Percentiles rank a stretch among this genome's conserved stretches.
These are phyloP conservation scores for Skeletonema tropicum DNA, from an alignment of 108 stramenopile genomes.

Conservation along the genomic window DNA sequence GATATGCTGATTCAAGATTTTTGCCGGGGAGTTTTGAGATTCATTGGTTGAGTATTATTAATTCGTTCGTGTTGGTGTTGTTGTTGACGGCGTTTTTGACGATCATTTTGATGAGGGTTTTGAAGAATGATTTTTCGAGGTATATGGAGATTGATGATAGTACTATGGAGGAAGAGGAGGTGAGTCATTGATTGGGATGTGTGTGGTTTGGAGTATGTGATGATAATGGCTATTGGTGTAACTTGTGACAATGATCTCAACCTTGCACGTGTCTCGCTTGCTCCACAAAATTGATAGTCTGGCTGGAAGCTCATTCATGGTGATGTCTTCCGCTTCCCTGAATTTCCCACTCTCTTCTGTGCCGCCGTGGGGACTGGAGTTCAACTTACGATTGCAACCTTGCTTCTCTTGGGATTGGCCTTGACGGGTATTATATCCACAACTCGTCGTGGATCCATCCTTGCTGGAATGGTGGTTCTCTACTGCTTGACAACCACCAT, in stretches of 20 bases:
- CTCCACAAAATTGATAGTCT: conserved; percentile 47
- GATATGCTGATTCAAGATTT: conserved; percentile 88
- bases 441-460: conserved; percentile 92
- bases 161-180: conserved; percentile 93
- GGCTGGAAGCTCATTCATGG: conserved; percentile 99
- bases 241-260: not conserved
- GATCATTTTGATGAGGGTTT: conserved; percentile 93
- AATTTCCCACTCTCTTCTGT: conserved; percentile 79
- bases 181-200: conserved; percentile 33
- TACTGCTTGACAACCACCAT: conserved; percentile 92
- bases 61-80: conserved; percentile 95
- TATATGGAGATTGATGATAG: conserved; percentile 97
- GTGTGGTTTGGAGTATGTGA: no score
- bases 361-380: conserved; percentile 93
- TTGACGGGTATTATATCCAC: conserved; percentile 87
- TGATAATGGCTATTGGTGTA: not conserved
- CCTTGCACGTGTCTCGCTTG: conserved; percentile 1
- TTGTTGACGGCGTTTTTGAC: conserved; percentile 96
- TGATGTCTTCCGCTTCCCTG: conserved; percentile 96
- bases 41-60: conserved; percentile 98
- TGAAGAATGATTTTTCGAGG: conserved; percentile 96
- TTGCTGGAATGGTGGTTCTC: conserved; percentile 89
- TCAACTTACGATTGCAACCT: conserved; percentile 80
- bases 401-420: conserved; percentile 87
- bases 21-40: conserved; percentile 93